These are phyloP conservation scores for Ceratocystis ficicola DNA, from an alignment of 2,329 filamentous ascomycete species.

Conservation along the genomic window DNA sequence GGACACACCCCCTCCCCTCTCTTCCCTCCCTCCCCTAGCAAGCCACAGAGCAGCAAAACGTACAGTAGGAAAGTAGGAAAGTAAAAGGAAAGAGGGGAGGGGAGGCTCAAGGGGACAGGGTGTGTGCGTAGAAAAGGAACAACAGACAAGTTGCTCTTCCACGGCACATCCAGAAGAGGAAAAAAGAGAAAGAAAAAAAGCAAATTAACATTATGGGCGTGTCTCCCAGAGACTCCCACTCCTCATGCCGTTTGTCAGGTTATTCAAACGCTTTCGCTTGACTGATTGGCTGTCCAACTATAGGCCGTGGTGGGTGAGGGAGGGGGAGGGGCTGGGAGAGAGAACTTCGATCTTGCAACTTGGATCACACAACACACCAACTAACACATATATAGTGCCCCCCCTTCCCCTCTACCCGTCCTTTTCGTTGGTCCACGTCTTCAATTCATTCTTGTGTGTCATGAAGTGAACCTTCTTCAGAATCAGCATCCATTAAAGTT, in stretches of 20 bases:
- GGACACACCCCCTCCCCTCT: no score
- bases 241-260: no score
- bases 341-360: not conserved
- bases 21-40: no score
- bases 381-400: not conserved
- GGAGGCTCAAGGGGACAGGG: not conserved
- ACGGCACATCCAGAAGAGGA: slow-evolving; percentile 5
- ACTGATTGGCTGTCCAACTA: not conserved
- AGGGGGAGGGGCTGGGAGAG: no score
- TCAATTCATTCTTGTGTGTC: not conserved
- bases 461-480: not conserved
- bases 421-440: not conserved
- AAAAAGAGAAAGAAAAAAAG: slow-evolving; percentile 8
- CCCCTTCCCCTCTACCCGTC: not conserved
- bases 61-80: no score
- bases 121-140: not conserved
- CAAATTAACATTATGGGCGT: not conserved
- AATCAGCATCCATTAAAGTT: not conserved
- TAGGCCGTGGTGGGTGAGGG: not conserved
- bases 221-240: not conserved
- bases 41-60: no score
- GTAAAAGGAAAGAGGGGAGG: not conserved
- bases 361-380: not conserved
- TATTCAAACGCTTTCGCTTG: no score
- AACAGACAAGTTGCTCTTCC: not conserved